Evolutionary conservation across 306 rosid genomes (phyloP), one percentile per base, ranked within the genome.

Genomic region (Cucurbita ficifolia): DNA sequence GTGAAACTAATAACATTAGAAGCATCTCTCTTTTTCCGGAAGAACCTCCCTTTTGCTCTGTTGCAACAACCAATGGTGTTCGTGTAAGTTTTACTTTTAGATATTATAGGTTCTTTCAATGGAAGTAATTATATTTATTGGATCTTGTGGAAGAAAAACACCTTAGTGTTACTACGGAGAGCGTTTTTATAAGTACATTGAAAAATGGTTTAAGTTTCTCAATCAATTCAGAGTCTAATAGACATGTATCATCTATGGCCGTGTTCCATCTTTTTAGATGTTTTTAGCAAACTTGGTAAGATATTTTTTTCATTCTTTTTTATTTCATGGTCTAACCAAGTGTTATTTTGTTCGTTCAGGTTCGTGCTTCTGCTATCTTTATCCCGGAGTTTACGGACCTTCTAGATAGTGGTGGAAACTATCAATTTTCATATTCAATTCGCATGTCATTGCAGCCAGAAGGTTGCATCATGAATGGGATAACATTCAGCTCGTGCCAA

Each of bases 11-110:
- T 49, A 62, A 71, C 59, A 59, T 22, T 52, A 83, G 79, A 75
- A 82, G 84, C 80, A 94, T 94, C 63, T 74, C 83, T 77, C 87
- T 83, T 70, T 94, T 89, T 81, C 96, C 98, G 0, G 95, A 94
- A 61, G 87, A 87, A 38, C 45, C 92, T 65, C 96, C 92, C 65
- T 72, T 84, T 40, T 94, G 97, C 81, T 81, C 94, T 73, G 81
- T 83, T 14, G 92, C 98, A 39, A 72, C 89, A 61, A 88, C 97
- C 54, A 83, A 84, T 76, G 94, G 96, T 6, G 96, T 94, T 67
- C 73, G 91, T 85, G 98, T 94, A 86, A 76, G 73, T 68, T 68
- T 1, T 78, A 40, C 12, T 10, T 40, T 72, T 21, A 71, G 42
- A 21, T 48, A 13, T 21, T 35, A 3, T 57, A 38, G 19, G 52